Percentiles rank a stretch among this genome's conserved stretches.
Conservation (phyloP, 805 yeast genomes). For the Blastobotrys americana region DNA sequence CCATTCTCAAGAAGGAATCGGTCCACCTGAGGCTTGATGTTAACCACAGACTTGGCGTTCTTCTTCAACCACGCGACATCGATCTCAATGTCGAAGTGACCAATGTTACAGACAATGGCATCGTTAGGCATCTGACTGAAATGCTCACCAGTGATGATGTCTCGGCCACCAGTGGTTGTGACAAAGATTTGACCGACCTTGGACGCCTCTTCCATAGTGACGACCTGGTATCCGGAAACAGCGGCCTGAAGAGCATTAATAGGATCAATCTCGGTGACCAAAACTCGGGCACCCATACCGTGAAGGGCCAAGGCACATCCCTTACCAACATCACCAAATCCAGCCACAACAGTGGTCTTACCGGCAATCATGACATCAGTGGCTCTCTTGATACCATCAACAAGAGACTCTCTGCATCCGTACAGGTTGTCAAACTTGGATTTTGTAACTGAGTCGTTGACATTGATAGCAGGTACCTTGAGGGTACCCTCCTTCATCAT, state of each 20-base stretch:
- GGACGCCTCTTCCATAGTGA: constrained; percentile 91
- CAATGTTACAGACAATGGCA: constrained; percentile 99
- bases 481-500: constrained; percentile 80
- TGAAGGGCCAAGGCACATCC: constrained; percentile 99
- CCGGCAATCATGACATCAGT: constrained; percentile 99
- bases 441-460: constrained; percentile 97
- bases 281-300: constrained; percentile 99
- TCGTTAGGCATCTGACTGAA: constrained; percentile 95
- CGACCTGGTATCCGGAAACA: constrained; percentile 96
- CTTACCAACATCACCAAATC: constrained; percentile 99
- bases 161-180: constrained; percentile 99
- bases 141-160: constrained; percentile 85
- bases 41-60: constrained; percentile 86
- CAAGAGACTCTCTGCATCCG: constrained; percentile 98
- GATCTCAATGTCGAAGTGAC: constrained; percentile 98
- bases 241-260: constrained; percentile 99
- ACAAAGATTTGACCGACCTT: constrained; percentile 92
- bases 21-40: constrained; percentile 99
- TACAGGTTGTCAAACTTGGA: constrained; percentile 98
- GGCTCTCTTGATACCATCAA: constrained; percentile 99
- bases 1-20: constrained; percentile 86
- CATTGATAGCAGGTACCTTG: constrained; percentile 99
- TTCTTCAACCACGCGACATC: constrained; percentile 98
- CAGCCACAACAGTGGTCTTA: constrained; percentile 97
- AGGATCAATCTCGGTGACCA: constrained; percentile 96